Conservation (phyloP, 371 early-diverging fungal species). For the Saksenaea vasiformis region DNA sequence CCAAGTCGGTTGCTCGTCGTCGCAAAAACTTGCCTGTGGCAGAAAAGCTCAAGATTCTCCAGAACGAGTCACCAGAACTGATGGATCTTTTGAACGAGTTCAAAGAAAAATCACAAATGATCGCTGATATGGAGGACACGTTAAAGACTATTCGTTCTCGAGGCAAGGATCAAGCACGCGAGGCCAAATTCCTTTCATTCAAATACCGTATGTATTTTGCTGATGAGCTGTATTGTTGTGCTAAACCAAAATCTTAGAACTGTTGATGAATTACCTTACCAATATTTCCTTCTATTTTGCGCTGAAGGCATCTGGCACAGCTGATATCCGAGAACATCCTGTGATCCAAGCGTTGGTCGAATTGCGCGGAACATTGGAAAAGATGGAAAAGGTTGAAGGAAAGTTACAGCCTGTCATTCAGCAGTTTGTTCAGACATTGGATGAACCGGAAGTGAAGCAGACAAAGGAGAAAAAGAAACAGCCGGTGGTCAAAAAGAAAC, state of each 20-base stretch:
- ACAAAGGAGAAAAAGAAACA: slow-evolving; percentile 19
- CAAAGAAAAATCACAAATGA: slow-evolving; percentile 55
- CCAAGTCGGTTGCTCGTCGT: slow-evolving; percentile 34
- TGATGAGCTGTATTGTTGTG: background rate
- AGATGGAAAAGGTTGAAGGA: slow-evolving; percentile 68
- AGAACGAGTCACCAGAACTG: slow-evolving; percentile 83
- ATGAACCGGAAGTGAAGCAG: slow-evolving; percentile 16
- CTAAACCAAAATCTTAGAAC: slow-evolving; percentile 14
- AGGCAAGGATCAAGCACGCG: slow-evolving; percentile 16
- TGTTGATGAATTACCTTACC: slow-evolving; percentile 74
- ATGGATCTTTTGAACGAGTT: slow-evolving; percentile 77
- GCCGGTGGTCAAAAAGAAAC: slow-evolving; percentile 10
- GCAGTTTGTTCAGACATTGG: slow-evolving; percentile 23
- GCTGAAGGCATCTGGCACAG: slow-evolving; percentile 67
- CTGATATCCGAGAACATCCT: slow-evolving; percentile 76
- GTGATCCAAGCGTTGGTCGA: slow-evolving; percentile 80
- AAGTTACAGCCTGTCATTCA: slow-evolving; percentile 46
- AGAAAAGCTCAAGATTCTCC: slow-evolving; percentile 73
- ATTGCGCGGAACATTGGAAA: slow-evolving; percentile 67
- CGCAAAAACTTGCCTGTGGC: slow-evolving; percentile 60
- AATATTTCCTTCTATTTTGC: slow-evolving; percentile 90
- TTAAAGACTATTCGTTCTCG: slow-evolving; percentile 16
- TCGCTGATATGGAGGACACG: slow-evolving; percentile 31
- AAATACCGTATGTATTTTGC: slow-evolving; percentile 52
- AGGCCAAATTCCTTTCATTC: slow-evolving; percentile 49